Conservation (phyloP, 1,284 basidiomycete genomes). For the Tylopilus sp. region DNA sequence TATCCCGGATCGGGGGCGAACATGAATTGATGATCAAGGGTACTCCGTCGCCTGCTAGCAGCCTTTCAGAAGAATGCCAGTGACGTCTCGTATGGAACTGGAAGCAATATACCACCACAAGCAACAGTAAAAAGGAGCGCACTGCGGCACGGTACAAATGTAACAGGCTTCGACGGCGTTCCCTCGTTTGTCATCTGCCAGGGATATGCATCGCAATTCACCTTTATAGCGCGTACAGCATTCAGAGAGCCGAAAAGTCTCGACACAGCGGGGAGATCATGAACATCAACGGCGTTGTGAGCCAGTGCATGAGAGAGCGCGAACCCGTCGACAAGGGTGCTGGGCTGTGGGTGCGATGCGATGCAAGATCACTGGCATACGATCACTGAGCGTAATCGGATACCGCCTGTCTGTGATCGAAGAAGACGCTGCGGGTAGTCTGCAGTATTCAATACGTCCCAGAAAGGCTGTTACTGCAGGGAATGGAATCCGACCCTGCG, state of each 20-base stretch:
- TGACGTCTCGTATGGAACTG: constrained; percentile 22
- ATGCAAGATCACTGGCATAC: constrained; percentile 23
- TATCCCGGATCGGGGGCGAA: constrained; percentile 19
- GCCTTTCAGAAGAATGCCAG: constrained; percentile 11
- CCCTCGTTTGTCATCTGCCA: constrained; percentile 15
- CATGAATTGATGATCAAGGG: constrained; percentile 21
- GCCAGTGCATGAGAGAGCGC: constrained; percentile 19
- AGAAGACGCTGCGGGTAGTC: constrained; percentile 37
- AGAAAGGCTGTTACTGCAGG: constrained; percentile 22
- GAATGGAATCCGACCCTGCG: constrained; percentile 38
- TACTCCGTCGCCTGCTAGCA: constrained; percentile 13
- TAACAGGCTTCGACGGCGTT: constrained; percentile 12
- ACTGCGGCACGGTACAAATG: constrained; percentile 15
- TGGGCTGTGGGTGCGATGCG: constrained; percentile 42
- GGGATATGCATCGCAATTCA: constrained; percentile 24
- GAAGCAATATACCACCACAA: constrained; percentile 16
- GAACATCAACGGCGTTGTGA: constrained; percentile 13
- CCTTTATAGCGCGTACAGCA: constrained; percentile 20
- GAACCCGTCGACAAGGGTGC: constrained; percentile 23
- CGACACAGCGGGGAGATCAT: constrained; percentile 14
- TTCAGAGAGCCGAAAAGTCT: constrained; percentile 2
- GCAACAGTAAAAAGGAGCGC: constrained; percentile 22
- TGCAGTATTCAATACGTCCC: constrained; percentile 33
- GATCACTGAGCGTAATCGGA: constrained; percentile 32
- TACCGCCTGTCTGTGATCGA: constrained; percentile 33